Percentiles rank a stretch among this genome's conserved stretches.
These are phyloP conservation scores for Colletotrichum gloeosporioides DNA, from an alignment of 2,329 filamentous ascomycete species.

Conservation along the genomic window DNA sequence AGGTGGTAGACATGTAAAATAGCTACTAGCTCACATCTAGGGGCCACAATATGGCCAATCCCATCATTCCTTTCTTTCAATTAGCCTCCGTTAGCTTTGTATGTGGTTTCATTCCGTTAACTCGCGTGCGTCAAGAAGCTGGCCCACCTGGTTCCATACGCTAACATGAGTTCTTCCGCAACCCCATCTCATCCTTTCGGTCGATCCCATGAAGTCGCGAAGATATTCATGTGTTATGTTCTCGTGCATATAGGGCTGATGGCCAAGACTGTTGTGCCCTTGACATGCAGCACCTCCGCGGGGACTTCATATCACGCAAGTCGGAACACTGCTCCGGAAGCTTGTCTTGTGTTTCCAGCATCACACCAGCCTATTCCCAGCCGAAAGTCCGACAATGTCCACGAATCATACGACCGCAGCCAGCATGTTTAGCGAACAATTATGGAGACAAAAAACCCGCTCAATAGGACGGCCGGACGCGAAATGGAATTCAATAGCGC, in stretches of 20 bases:
- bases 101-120: rapidly evolving
- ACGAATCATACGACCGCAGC: neutral
- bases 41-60: neutral
- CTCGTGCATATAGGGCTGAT: neutral
- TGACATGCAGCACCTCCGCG: neutral
- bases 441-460: neutral
- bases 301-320: neutral
- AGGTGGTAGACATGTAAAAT: neutral
- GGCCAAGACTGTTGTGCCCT: neutral
- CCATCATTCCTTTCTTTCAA: rapidly evolving
- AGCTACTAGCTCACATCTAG: neutral
- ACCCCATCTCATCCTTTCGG: neutral
- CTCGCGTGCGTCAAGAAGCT: neutral
- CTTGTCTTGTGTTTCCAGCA: neutral
- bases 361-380: neutral
- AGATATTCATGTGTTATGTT: neutral
- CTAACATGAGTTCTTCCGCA: neutral
- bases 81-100: neutral
- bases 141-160: neutral
- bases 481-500: neutral
- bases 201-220: neutral
- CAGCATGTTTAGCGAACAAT: neutral
- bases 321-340: neutral
- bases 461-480: neutral
- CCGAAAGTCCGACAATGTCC: neutral